These are phyloP conservation scores for Mortierella sp. DNA, from an alignment of 371 early-diverging fungal genomes.

Conservation along the genomic window DNA sequence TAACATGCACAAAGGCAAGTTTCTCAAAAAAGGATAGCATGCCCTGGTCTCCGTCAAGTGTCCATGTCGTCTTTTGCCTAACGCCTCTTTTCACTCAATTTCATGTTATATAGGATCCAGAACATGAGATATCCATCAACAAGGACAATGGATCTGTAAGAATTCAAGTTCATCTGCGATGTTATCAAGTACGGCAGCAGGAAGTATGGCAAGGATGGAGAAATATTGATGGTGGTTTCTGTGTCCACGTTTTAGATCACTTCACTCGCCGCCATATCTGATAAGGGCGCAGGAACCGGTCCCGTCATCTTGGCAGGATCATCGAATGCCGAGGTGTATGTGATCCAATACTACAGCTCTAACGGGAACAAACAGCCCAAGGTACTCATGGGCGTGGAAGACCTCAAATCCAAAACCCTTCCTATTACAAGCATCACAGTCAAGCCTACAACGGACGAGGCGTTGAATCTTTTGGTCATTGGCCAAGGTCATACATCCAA, in stretches of 20 bases:
- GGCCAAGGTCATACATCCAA: conserved; percentile 30
- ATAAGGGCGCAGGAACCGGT: conserved; percentile 21
- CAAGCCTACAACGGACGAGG: conserved; percentile 32
- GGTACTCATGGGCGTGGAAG: conserved; percentile 31
- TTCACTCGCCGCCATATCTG: conserved; percentile 40
- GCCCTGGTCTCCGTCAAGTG: not conserved
- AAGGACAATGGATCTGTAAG: conserved; percentile 14
- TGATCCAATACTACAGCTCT: conserved; percentile 31
- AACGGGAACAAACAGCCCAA: conserved; percentile 22
- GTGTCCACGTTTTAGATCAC: conserved; percentile 22
- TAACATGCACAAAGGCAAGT: conserved; percentile 33
- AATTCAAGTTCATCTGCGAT: not conserved
- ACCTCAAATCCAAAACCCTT: conserved; percentile 30
- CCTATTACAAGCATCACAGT: conserved; percentile 47
- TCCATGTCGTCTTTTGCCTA: not conserved
- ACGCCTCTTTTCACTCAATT: not conserved
- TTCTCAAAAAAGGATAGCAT: not conserved
- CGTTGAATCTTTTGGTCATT: conserved; percentile 27
- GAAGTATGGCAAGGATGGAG: not conserved
- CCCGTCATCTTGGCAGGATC: conserved; percentile 49
- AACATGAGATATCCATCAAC: conserved; percentile 19
- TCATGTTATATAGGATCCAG: conserved; percentile 6
- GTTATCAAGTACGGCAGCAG: no score
- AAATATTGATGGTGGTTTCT: not conserved
- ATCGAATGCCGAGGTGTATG: conserved; percentile 38